phyloP scores from a whole-genome alignment of 148 eudicot genomes.

The Salicornia ramosissima region DNA sequence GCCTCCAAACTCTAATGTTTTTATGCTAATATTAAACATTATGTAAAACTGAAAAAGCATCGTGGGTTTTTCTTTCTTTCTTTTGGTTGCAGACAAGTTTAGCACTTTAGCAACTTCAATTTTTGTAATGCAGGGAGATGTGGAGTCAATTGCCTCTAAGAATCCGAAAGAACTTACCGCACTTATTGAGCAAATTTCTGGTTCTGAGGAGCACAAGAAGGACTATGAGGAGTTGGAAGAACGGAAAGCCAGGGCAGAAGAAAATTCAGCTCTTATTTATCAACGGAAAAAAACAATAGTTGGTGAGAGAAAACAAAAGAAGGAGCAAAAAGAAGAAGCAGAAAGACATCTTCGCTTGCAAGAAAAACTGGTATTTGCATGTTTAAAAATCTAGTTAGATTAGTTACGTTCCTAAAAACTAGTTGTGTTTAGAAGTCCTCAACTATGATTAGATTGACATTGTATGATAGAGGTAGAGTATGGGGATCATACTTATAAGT shows the following conservation, averaged over 20 bases:
- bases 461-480: neutral
- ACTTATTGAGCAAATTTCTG: slow-evolving; percentile 93
- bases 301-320: slow-evolving; percentile 86
- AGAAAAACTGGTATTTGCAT: slow-evolving; percentile 57
- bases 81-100: neutral
- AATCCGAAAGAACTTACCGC: slow-evolving; percentile 91
- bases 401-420: neutral
- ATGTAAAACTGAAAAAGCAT: neutral
- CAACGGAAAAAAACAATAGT: slow-evolving; percentile 85
- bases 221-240: slow-evolving; percentile 81
- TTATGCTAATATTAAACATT: neutral
- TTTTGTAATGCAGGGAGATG: slow-evolving; percentile 65
- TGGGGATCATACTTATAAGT: neutral
- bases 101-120: neutral
- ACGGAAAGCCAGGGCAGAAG: slow-evolving; percentile 82
- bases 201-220: slow-evolving; percentile 88
- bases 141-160: slow-evolving; percentile 93
- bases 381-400: neutral
- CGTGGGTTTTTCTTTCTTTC: neutral
- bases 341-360: slow-evolving; percentile 89
- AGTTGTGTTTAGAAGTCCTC: neutral
- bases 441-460: neutral
- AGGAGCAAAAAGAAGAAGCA: slow-evolving; percentile 97
- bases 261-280: slow-evolving; percentile 70
- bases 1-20: neutral